phyloP scores from a whole-genome alignment of 2,329 filamentous ascomycete species.

The Xylaria sp. region DNA sequence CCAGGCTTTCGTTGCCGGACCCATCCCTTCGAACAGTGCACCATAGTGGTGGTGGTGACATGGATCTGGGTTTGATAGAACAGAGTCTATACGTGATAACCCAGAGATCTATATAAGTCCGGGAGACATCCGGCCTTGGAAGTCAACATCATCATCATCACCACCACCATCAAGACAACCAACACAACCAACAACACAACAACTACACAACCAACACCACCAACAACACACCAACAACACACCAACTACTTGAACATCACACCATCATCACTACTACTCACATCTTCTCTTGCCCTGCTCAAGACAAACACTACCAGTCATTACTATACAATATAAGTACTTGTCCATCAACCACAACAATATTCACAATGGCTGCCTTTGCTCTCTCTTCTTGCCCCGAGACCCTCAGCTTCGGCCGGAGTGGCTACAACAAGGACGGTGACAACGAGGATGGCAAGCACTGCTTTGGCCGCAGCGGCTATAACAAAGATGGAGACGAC shows the following conservation, averaged over 20 bases:
- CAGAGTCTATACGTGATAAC: conserved; percentile 15
- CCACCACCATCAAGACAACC: conserved; percentile 24
- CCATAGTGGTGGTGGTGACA: conserved; percentile 8
- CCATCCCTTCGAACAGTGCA: conserved; percentile 13
- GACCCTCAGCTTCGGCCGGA: conserved; percentile 49
- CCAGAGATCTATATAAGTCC: conserved; percentile 27
- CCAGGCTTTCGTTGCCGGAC: conserved; percentile 26
- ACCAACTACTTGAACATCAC: conserved; percentile 12
- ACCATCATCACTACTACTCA: not conserved
- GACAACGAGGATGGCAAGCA: conserved; percentile 46
- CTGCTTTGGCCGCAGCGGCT: conserved; percentile 41
- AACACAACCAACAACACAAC: conserved; percentile 7
- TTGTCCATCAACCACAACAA: conserved; percentile 17
- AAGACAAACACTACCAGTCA: conserved; percentile 3
- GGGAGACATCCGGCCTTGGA: conserved; percentile 20
- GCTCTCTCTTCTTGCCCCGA: conserved; percentile 41
- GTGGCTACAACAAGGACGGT: conserved; percentile 53
- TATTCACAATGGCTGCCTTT: conserved; percentile 46
- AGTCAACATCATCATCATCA: conserved; percentile 34
- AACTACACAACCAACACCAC: conserved; percentile 5
- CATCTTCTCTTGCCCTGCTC: conserved; percentile 1
- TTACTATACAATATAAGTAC: conserved; percentile 5
- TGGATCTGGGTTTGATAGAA: conserved; percentile 16
- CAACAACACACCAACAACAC: conserved; percentile 17
- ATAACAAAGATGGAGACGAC: conserved; percentile 43